These are phyloP conservation scores for Coemansia sp. DNA, from an alignment of 192 early-diverging fungal genomes.

Conservation along the genomic window DNA sequence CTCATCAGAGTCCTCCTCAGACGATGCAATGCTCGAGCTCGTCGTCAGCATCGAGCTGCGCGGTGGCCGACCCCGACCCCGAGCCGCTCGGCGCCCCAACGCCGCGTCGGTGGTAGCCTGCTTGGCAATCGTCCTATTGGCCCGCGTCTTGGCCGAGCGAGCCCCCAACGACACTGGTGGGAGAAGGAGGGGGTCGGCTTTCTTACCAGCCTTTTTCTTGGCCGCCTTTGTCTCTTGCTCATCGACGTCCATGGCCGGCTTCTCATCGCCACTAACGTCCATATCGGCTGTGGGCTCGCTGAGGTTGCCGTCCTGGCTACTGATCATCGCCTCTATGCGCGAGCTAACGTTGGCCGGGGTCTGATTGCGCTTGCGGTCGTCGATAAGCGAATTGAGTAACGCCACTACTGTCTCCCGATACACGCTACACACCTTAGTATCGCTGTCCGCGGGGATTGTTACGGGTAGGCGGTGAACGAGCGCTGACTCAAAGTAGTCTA, in stretches of 20 bases:
- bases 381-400: slow-evolving; percentile 46
- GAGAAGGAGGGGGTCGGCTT: not conserved
- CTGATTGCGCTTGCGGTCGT: slow-evolving; percentile 14
- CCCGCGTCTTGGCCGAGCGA: not conserved
- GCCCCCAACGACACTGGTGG: not conserved
- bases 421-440: slow-evolving; percentile 13
- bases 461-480: slow-evolving; percentile 52
- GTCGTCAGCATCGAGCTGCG: slow-evolving; percentile 16
- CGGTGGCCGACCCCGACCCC: slow-evolving; percentile 6
- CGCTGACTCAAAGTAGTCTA: slow-evolving; percentile 75
- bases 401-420: slow-evolving; percentile 36
- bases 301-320: slow-evolving; percentile 12
- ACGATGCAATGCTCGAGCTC: slow-evolving; percentile 25
- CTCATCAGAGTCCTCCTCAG: not conserved
- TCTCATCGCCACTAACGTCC: slow-evolving; percentile 15
- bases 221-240: not conserved
- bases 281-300: slow-evolving; percentile 22
- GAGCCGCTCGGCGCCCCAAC: not conserved
- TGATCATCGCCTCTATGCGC: slow-evolving; percentile 32
- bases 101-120: not conserved
- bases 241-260: not conserved
- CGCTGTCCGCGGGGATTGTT: not conserved
- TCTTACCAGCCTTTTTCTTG: not conserved
- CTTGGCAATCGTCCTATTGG: not conserved
- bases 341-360: slow-evolving; percentile 7